A percentile compares a stretch with the other conserved stretches of the same genome.
phyloP scores from a whole-genome alignment of 2,329 filamentous ascomycete species.

The Periconia digitata region DNA sequence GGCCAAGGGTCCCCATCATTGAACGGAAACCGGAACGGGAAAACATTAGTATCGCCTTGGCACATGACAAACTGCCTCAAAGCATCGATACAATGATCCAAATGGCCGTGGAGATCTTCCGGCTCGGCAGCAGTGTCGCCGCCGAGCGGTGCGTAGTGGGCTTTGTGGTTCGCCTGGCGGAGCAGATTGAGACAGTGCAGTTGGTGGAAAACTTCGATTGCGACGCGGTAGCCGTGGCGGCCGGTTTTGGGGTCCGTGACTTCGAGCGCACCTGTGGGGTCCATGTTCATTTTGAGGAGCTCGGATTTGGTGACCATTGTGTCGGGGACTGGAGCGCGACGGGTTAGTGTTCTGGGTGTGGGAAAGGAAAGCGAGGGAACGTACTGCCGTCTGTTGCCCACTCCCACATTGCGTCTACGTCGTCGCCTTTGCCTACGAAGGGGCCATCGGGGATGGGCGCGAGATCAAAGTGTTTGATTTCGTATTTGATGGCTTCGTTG shows the following conservation, averaged over 20 bases:
- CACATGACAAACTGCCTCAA: conserved; percentile 23
- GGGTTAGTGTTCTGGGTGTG: not conserved
- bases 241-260: conserved; percentile 15
- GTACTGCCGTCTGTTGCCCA: conserved; percentile 16
- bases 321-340: conserved; percentile 13
- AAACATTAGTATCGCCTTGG: conserved; percentile 20
- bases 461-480: conserved; percentile 18
- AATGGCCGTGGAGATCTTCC: conserved; percentile 14
- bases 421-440: conserved; percentile 14
- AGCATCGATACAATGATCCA: conserved; percentile 24
- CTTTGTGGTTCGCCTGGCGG: conserved; percentile 17
- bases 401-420: conserved; percentile 16
- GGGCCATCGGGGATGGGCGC: conserved; percentile 13
- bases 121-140: conserved; percentile 16
- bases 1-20: conserved; percentile 20
- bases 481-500: conserved; percentile 17
- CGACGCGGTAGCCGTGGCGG: conserved; percentile 19
- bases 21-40: conserved; percentile 18
- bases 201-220: conserved; percentile 26
- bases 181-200: conserved; percentile 24
- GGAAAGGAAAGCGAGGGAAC: not conserved
- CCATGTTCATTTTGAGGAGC: conserved; percentile 21
- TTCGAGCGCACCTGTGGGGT: conserved; percentile 16
- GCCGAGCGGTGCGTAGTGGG: conserved; percentile 15
- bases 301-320: conserved; percentile 18